Percentiles rank a stretch among this genome's conserved stretches.
phyloP scores from a whole-genome alignment of 371 early-diverging fungal species.

The Lichtheimia corymbifera region DNA sequence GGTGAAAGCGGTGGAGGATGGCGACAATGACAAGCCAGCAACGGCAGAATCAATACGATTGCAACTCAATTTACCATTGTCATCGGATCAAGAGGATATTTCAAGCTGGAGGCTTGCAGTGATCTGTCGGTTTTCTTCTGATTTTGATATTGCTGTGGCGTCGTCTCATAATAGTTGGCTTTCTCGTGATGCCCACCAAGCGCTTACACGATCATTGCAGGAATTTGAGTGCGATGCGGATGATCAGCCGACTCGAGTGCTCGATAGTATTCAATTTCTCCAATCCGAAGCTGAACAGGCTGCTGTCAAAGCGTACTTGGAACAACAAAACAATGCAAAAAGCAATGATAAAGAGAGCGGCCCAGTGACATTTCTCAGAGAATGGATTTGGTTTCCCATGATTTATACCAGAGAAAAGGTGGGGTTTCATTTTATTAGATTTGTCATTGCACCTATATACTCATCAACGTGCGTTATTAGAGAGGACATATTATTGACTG shows the following conservation, averaged over 20 bases:
- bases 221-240: conserved; percentile 8
- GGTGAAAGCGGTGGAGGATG: background rate
- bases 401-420: conserved; percentile 50
- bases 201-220: conserved; percentile 14
- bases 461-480: conserved; percentile 6
- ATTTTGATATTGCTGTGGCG: conserved; percentile 32
- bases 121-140: background rate
- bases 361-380: conserved; percentile 30
- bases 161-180: conserved; percentile 31
- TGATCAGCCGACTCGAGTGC: conserved; percentile 26
- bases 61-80: conserved; percentile 1
- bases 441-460: background rate
- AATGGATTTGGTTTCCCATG: conserved; percentile 55
- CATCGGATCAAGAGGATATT: background rate
- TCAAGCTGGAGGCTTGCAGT: background rate
- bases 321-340: background rate
- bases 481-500: conserved; percentile 45
- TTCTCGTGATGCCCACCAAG: conserved; percentile 29
- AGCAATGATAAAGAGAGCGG: conserved; percentile 2
- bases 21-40: background rate
- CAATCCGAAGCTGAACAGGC: conserved; percentile 20
- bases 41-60: conserved; percentile 4
- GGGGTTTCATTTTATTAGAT: background rate
- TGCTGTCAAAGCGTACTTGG: background rate
- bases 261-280: conserved; percentile 32